Conservation (phyloP, 805 yeast species). For the Pichia nanzhaoensis region DNA sequence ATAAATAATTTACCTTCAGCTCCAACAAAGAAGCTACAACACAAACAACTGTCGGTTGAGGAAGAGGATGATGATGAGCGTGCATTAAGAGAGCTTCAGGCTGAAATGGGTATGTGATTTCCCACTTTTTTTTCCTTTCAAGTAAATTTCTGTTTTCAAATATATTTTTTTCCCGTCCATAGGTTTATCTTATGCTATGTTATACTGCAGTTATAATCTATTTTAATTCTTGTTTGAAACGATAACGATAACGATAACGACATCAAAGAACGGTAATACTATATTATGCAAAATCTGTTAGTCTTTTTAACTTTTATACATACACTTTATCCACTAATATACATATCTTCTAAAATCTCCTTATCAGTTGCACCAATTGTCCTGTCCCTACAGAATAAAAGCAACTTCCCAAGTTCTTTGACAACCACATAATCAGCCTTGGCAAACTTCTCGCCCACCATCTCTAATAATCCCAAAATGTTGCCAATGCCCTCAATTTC, state of each 20-base stretch:
- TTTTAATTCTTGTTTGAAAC: not conserved
- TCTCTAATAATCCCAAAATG: slow-evolving; percentile 48
- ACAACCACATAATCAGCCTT: slow-evolving; percentile 51
- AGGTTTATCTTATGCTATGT: no score
- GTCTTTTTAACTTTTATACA: not conserved
- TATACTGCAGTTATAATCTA: no score
- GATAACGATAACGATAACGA: no score
- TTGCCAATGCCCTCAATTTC: slow-evolving; percentile 38
- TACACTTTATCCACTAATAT: slow-evolving; percentile 14
- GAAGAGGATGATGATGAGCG: slow-evolving; percentile 78
- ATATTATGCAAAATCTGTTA: not conserved
- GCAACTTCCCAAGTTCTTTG: slow-evolving; percentile 46
- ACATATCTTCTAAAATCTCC: slow-evolving; percentile 47
- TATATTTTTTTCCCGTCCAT: not conserved
- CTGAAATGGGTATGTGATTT: slow-evolving; percentile 69
- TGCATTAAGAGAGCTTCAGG: slow-evolving; percentile 73
- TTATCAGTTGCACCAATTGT: slow-evolving; percentile 41
- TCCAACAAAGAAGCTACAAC: slow-evolving; percentile 34
- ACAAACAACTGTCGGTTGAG: slow-evolving; percentile 37
- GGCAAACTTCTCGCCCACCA: slow-evolving; percentile 36
- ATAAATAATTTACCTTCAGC: slow-evolving; percentile 40
- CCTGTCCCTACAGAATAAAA: slow-evolving; percentile 48
- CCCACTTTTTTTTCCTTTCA: not conserved
- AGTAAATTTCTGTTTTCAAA: not conserved
- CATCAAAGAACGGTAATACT: no score